Base-by-base conservation (phyloP, 371 early-diverging fungal genomes). In the Syncephalis plumigaleata region DNA sequence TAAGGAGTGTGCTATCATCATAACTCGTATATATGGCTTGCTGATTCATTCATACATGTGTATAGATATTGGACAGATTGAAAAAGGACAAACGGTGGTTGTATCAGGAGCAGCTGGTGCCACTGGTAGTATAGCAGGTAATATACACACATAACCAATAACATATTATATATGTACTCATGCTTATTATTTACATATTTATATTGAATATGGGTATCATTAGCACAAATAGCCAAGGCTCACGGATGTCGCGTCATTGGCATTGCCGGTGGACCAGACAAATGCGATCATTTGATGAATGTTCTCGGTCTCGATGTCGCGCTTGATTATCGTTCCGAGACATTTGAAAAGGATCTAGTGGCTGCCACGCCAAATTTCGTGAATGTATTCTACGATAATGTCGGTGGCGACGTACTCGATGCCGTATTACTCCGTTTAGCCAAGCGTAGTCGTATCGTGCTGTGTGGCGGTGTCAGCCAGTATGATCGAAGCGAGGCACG, bases 331-430 rank as follows among this genome's bases (percentile, higher is more conserved):
- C 57, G 46, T 46, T 57, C 36, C 55, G 53, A 45, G 50, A 58
- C 52, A 1, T 55, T 63, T 39, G 60, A 57, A 50, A 61, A 56
- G 49, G 61, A 66, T 18, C 59, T 71, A 22, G 45, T 24, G 7
- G 60, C 66, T 42, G 59, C 56, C 7, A 70, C 72, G 22, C 82
- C 79, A 13, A 68, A 72, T 39, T 73, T 75, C 44, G 75, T 83
- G 45, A 79, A 83, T 52, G 67, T 75, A 50, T 79, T 71, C 65
- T 83, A 69, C 57, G 81, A 80, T 51, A 74, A 79, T 52, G 79
- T 80, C 24, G 86, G 86, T 31, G 84, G 83, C 43, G 71, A 75
- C 48, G 72, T 72, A 54, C 64, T 86, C 37, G 81, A 83, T 45
- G 65, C 65, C 3, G 74, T 65, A 9, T 55, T 86, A 46, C 42